Percentiles rank a stretch among this genome's conserved stretches.
Evolutionary conservation across 768 basidiomycete genomes (phyloP).

Genomic region (Leucosporidium scottii): DNA sequence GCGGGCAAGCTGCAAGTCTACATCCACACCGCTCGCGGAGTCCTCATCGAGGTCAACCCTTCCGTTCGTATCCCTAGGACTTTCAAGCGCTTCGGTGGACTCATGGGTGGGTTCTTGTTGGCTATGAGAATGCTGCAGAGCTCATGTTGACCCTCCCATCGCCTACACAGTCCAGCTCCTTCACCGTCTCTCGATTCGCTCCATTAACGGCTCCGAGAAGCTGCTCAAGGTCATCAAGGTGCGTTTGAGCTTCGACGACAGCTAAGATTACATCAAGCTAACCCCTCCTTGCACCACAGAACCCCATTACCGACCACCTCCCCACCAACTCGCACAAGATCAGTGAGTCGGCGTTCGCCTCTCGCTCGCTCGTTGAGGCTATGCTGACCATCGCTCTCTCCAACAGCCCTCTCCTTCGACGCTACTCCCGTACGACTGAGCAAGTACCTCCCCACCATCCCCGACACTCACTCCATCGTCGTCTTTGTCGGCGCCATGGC

Average conservation of each 20-base stretch:
- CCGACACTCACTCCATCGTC: conserved; percentile 78
- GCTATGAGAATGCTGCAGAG: too few species aligned
- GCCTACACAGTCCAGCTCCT: conserved; percentile 76
- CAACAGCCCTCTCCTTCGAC: conserved; percentile 79
- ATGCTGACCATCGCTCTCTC: not conserved
- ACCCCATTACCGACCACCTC: conserved; percentile 88
- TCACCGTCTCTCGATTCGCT: conserved; percentile 89
- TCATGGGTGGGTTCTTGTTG: conserved; percentile 67
- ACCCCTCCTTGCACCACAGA: conserved; percentile 48
- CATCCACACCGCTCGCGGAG: conserved; percentile 92
- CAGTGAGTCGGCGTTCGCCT: conserved; percentile 52
- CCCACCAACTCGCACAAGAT: conserved; percentile 93
- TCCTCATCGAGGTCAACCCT: conserved; percentile 96
- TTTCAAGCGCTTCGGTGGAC: conserved; percentile 94
- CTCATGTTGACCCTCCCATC: not conserved
- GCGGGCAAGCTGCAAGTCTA: conserved; percentile 93
- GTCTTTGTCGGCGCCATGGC: conserved; percentile 99
- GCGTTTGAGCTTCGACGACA: conserved; percentile 34
- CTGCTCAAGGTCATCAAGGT: conserved; percentile 95
- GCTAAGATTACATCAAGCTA: too few species aligned
- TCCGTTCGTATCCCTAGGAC: conserved; percentile 95
- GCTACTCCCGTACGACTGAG: conserved; percentile 73
- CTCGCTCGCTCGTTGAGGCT: not conserved
- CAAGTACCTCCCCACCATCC: conserved; percentile 73
- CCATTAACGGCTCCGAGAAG: conserved; percentile 94